Evolutionary conservation across 2,329 filamentous ascomycete genomes (phyloP).

Genomic region (Geosmithia putterillii): DNA sequence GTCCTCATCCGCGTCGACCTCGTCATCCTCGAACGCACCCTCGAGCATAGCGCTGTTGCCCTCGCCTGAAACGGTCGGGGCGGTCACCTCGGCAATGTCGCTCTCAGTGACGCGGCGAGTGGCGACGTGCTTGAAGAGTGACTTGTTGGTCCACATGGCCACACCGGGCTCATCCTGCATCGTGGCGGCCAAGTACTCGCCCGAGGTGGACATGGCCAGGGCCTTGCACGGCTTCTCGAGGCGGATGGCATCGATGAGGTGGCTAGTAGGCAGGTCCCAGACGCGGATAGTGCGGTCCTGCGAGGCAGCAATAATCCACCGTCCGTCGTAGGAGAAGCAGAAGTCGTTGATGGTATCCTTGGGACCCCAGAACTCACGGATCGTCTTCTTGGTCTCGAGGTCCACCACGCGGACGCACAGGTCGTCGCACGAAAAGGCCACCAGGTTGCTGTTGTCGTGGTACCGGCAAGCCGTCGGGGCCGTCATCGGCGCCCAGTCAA

Average conservation of each 20-base stretch:
- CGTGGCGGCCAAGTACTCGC: slow-evolving; percentile 88
- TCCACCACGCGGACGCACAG: slow-evolving; percentile 81
- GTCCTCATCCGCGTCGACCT: slow-evolving; percentile 38
- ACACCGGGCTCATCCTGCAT: slow-evolving; percentile 74
- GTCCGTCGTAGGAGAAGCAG: slow-evolving; percentile 82
- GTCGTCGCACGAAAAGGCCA: slow-evolving; percentile 84
- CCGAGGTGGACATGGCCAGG: slow-evolving; percentile 77
- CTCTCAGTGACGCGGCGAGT: slow-evolving; percentile 74
- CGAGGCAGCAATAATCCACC: slow-evolving; percentile 85
- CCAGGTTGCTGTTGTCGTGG: slow-evolving; percentile 70
- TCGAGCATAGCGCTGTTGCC: slow-evolving; percentile 65
- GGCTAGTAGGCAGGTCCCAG: slow-evolving; percentile 92
- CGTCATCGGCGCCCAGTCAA: slow-evolving; percentile 69
- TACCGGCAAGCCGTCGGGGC: slow-evolving; percentile 68
- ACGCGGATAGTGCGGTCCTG: slow-evolving; percentile 70
- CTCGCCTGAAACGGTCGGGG: slow-evolving; percentile 73
- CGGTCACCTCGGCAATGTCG: slow-evolving; percentile 51
- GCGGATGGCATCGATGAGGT: slow-evolving; percentile 85
- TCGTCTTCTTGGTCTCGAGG: slow-evolving; percentile 76
- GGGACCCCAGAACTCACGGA: slow-evolving; percentile 86
- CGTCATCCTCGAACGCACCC: slow-evolving; percentile 56
- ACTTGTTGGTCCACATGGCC: slow-evolving; percentile 92
- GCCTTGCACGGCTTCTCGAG: slow-evolving; percentile 70
- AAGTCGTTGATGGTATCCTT: slow-evolving; percentile 64
- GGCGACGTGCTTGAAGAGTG: slow-evolving; percentile 78